Percentiles rank a stretch among this genome's conserved stretches.
Conservation (phyloP, 1,284 basidiomycete species). For the Rhodotorula sp. region DNA sequence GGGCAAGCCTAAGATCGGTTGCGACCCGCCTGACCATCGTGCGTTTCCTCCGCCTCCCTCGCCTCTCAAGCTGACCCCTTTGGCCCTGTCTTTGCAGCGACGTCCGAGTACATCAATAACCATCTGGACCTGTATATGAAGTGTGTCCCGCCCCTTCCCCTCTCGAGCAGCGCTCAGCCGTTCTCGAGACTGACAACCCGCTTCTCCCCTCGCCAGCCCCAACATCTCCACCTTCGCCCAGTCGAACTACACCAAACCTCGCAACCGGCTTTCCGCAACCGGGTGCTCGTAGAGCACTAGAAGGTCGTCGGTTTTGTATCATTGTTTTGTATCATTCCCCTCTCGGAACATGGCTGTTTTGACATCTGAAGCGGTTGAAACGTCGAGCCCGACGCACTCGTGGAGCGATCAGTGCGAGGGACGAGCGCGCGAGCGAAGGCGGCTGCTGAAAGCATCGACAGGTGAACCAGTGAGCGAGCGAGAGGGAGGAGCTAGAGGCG, state of each 20-base stretch:
- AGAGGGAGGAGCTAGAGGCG: too few relatives aligned
- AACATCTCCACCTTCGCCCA: constrained; percentile 20
- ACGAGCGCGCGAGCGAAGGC: too few relatives aligned
- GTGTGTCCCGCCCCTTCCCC: background rate
- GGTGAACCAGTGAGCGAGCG: too few relatives aligned
- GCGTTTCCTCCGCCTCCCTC: background rate
- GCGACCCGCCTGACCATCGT: constrained; percentile 63
- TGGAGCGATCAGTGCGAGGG: too few relatives aligned
- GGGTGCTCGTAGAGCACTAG: constrained; percentile 7
- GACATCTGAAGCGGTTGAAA: too few relatives aligned
- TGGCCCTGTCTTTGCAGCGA: constrained; percentile 11
- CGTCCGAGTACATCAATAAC: constrained; percentile 21
- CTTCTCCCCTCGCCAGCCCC: background rate
- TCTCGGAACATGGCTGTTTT: background rate
- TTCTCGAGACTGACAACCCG: too few relatives aligned
- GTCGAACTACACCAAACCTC: constrained; percentile 5
- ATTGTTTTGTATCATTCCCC: background rate
- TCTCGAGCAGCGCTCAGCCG: too few relatives aligned
- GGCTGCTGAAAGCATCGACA: background rate
- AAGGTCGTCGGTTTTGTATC: background rate
- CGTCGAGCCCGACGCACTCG: too few relatives aligned
- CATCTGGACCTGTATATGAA: constrained; percentile 21
- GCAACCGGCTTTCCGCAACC: constrained; percentile 9
- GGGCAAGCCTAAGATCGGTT: constrained; percentile 58
- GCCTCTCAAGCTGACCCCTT: too few relatives aligned